phyloP scores from a whole-genome alignment of 1,284 basidiomycete species.

The Trichosporon sp. region DNA sequence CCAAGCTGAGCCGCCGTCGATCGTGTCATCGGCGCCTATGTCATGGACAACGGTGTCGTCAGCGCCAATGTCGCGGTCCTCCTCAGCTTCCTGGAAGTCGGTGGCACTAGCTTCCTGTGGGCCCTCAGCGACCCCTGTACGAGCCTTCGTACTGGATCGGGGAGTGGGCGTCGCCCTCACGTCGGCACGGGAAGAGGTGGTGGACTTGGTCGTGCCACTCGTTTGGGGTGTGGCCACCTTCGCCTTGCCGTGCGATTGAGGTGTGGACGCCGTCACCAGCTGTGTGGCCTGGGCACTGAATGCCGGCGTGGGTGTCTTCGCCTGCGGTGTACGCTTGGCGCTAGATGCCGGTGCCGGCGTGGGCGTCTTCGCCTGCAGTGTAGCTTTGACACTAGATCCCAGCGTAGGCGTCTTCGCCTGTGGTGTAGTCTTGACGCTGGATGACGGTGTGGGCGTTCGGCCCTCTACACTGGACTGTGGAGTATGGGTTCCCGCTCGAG shows the following conservation, averaged over 20 bases:
- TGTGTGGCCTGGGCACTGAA: too few species aligned
- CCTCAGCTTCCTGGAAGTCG: background rate
- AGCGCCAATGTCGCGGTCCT: conserved; percentile 8
- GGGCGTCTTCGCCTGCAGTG: background rate
- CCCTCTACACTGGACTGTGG: background rate
- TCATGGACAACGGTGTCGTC: conserved; percentile 14
- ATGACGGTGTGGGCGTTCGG: background rate
- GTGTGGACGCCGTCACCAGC: background rate
- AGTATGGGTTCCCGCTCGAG: background rate
- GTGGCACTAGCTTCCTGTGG: background rate
- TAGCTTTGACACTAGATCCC: too few species aligned
- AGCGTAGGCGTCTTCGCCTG: background rate
- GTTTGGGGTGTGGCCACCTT: too few species aligned
- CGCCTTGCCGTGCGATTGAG: background rate
- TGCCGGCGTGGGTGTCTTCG: too few species aligned
- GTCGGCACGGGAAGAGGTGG: background rate
- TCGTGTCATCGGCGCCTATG: conserved; percentile 28
- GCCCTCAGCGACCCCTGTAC: background rate
- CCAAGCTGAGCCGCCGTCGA: conserved; percentile 35
- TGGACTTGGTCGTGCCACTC: too few species aligned
- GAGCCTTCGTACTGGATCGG: background rate
- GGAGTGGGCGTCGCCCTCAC: background rate
- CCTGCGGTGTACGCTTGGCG: too few species aligned
- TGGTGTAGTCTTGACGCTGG: background rate
- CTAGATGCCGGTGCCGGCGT: too few species aligned